Evolutionary conservation across 2,329 filamentous ascomycete species (phyloP).

Genomic region (Myriosclerotinia scirpicola): DNA sequence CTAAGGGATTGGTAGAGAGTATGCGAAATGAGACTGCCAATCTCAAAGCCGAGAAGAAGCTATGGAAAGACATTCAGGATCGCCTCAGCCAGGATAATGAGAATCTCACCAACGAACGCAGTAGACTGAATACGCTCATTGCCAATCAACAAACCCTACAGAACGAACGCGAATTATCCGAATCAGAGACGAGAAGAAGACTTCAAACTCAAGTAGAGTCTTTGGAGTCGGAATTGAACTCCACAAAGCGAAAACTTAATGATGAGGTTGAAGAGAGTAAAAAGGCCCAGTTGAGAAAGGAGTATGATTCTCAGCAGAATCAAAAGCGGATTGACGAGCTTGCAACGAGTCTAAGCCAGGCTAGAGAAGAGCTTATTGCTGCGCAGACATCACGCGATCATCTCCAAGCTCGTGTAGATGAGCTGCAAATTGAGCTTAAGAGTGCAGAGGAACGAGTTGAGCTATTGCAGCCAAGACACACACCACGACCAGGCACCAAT

Average conservation of each 20-base stretch:
- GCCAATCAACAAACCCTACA: conserved; percentile 83
- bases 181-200: conserved; percentile 78
- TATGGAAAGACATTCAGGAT: conserved; percentile 92
- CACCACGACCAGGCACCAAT: conserved; percentile 54
- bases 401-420: conserved; percentile 82
- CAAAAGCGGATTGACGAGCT: conserved; percentile 94
- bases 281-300: conserved; percentile 78
- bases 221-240: conserved; percentile 75
- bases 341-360: conserved; percentile 72
- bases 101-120: conserved; percentile 77
- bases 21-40: conserved; percentile 89
- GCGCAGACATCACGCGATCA: conserved; percentile 88
- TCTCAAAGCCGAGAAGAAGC: conserved; percentile 88
- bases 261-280: conserved; percentile 82
- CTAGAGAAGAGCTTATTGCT: conserved; percentile 81
- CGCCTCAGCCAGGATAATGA: conserved; percentile 88
- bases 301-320: conserved; percentile 84
- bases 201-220: conserved; percentile 75
- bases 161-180: conserved; percentile 85
- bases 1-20: conserved; percentile 77
- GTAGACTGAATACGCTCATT: conserved; percentile 78
- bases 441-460: conserved; percentile 86
- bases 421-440: conserved; percentile 82
- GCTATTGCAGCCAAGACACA: conserved; percentile 77
- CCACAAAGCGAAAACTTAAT: conserved; percentile 78